Percentiles rank a stretch among this genome's conserved stretches.
Conservation (phyloP, 2,329 filamentous ascomycete genomes). For the Fusarium kyushuense region DNA sequence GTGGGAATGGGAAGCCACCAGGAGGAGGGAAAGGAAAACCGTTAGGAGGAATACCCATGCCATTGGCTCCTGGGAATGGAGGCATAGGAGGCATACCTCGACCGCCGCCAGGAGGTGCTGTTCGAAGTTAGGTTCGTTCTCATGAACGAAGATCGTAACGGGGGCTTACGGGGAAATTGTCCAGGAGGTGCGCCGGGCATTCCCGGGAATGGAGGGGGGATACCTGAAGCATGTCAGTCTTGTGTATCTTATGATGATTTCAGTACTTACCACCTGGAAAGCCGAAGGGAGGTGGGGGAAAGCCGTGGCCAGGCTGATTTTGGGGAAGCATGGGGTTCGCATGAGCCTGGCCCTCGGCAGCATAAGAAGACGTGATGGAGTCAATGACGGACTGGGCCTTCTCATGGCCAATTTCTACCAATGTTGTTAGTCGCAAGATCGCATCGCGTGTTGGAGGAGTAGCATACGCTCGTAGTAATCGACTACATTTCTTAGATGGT, state of each 20-base stretch:
- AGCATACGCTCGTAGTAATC: slow-evolving; percentile 94
- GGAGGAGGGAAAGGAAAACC: slow-evolving; percentile 54
- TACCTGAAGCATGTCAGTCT: slow-evolving; percentile 55
- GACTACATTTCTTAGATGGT: slow-evolving; percentile 96
- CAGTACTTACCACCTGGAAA: slow-evolving; percentile 67
- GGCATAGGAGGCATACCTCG: slow-evolving; percentile 62
- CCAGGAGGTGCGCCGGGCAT: slow-evolving; percentile 59
- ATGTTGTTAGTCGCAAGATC: slow-evolving; percentile 14
- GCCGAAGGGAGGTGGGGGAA: slow-evolving; percentile 67
- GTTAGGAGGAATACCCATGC: slow-evolving; percentile 59
- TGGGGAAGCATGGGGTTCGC: slow-evolving; percentile 85
- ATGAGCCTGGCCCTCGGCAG: slow-evolving; percentile 88
- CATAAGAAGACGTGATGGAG: slow-evolving; percentile 95
- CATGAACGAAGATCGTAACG: not conserved
- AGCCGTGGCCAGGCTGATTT: slow-evolving; percentile 70
- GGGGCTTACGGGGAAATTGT: slow-evolving; percentile 65
- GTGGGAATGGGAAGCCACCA: slow-evolving; percentile 54
- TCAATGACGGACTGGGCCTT: slow-evolving; percentile 99
- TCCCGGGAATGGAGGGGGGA: slow-evolving; percentile 70
- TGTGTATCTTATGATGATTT: slow-evolving; percentile 30
- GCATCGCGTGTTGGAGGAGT: not conserved
- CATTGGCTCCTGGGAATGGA: slow-evolving; percentile 59
- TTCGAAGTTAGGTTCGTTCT: slow-evolving; percentile 23
- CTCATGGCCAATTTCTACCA: slow-evolving; percentile 92
- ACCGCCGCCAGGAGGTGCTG: slow-evolving; percentile 64